phyloP scores from a whole-genome alignment of 2,329 filamentous ascomycete species.

The Alternaria alternata region DNA sequence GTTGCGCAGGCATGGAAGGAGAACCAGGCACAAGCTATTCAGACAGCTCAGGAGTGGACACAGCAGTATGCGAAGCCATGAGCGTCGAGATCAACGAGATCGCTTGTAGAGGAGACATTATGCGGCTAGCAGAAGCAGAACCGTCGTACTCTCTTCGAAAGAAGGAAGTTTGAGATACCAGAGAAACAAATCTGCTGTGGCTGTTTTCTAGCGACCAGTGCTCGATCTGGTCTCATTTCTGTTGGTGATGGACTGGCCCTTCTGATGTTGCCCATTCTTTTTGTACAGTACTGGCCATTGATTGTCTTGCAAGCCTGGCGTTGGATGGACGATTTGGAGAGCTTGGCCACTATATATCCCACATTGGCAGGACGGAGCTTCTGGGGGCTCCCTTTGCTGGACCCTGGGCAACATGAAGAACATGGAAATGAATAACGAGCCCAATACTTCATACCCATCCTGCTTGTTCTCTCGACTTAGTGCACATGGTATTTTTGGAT shows the following conservation, averaged over 20 bases:
- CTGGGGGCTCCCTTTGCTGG: conserved; percentile 5
- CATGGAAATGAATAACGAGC: conserved; percentile 29
- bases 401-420: conserved; percentile 23
- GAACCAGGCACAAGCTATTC: conserved; percentile 89
- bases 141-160: neutral
- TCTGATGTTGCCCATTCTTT: conserved; percentile 5
- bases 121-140: neutral
- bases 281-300: conserved; percentile 24
- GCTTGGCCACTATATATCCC: conserved; percentile 26
- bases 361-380: conserved; percentile 20
- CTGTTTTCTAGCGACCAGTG: neutral
- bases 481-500: neutral
- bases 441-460: neutral
- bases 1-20: conserved; percentile 99
- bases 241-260: neutral
- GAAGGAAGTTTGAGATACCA: conserved; percentile 1
- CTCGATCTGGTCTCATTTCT: neutral
- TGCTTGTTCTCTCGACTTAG: neutral
- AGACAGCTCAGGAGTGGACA: conserved; percentile 93
- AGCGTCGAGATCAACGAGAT: conserved; percentile 3
- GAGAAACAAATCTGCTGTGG: neutral
- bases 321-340: conserved; percentile 30
- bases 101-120: neutral
- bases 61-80: conserved; percentile 71
- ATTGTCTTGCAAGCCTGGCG: conserved; percentile 26